These are phyloP conservation scores for Huntiella abstrusa DNA, from an alignment of 2,329 filamentous ascomycete species.

Conservation along the genomic window DNA sequence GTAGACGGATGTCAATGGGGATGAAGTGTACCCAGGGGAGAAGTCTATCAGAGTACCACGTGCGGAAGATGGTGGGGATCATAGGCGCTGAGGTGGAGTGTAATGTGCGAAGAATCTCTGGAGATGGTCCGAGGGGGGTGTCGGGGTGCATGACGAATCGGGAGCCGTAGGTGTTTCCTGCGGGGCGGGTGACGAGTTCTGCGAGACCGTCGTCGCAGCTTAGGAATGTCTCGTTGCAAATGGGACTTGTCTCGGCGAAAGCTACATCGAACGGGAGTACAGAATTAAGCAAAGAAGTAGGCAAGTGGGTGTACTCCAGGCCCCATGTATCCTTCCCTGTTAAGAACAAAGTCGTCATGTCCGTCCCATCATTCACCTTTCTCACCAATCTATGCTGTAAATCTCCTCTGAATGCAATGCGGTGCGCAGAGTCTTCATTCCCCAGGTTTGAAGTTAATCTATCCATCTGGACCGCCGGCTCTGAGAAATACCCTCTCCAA, in stretches of 20 bases:
- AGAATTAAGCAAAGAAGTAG: slow-evolving; percentile 16
- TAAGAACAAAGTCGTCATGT: slow-evolving; percentile 37
- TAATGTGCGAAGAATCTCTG: slow-evolving; percentile 34
- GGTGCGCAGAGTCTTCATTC: slow-evolving; percentile 31
- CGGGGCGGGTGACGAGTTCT: slow-evolving; percentile 25
- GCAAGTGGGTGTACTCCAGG: slow-evolving; percentile 4
- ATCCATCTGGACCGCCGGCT: background rate
- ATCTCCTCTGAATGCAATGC: slow-evolving; percentile 44
- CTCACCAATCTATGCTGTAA: slow-evolving; percentile 55
- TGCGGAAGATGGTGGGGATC: slow-evolving; percentile 51
- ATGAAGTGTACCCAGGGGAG: slow-evolving; percentile 67
- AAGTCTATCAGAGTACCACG: slow-evolving; percentile 63
- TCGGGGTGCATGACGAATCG: slow-evolving; percentile 58
- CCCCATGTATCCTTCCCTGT: slow-evolving; percentile 15
- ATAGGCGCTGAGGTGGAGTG: slow-evolving; percentile 50
- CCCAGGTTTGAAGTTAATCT: slow-evolving; percentile 5
- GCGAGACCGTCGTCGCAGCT: slow-evolving; percentile 29
- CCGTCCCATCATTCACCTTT: slow-evolving; percentile 39
- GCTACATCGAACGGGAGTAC: slow-evolving; percentile 25
- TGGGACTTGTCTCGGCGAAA: background rate
- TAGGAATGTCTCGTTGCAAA: slow-evolving; percentile 4
- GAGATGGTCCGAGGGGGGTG: slow-evolving; percentile 48
- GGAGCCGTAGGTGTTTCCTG: slow-evolving; percentile 19
- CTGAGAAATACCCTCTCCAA: slow-evolving; percentile 40
- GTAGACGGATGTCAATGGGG: slow-evolving; percentile 53